These are phyloP conservation scores for Suillus weaverae DNA, from an alignment of 768 basidiomycete species.

Conservation along the genomic window DNA sequence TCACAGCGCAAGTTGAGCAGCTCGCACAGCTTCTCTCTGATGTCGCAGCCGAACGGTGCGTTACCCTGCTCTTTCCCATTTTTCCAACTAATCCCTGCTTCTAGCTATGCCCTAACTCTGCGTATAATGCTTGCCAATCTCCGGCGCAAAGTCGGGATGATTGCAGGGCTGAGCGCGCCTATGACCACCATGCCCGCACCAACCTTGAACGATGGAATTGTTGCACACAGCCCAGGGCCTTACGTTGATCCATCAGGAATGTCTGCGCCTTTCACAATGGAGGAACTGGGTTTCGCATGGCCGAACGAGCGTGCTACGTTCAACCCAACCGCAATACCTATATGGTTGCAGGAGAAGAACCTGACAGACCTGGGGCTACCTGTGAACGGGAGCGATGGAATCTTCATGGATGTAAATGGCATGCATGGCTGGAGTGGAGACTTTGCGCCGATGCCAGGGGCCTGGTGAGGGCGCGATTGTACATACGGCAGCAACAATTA, in stretches of 20 bases:
- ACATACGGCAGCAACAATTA: neutral
- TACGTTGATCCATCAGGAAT: slow-evolving; percentile 53
- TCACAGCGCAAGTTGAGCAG: slow-evolving; percentile 86
- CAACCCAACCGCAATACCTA: slow-evolving; percentile 79
- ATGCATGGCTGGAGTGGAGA: slow-evolving; percentile 77
- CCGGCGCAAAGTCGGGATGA: slow-evolving; percentile 80
- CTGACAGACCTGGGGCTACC: slow-evolving; percentile 88
- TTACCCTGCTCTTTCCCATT: neutral
- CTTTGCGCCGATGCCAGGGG: slow-evolving; percentile 76
- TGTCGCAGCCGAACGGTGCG: slow-evolving; percentile 86
- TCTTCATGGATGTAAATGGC: slow-evolving; percentile 77
- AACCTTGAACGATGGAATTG: slow-evolving; percentile 56
- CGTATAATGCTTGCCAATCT: slow-evolving; percentile 93
- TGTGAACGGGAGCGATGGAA: slow-evolving; percentile 87
- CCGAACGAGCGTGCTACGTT: slow-evolving; percentile 64
- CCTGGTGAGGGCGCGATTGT: slow-evolving; percentile 58
- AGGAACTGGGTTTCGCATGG: slow-evolving; percentile 81
- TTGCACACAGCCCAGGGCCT: slow-evolving; percentile 35
- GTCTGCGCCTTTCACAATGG: slow-evolving; percentile 74
- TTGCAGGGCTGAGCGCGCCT: slow-evolving; percentile 47
- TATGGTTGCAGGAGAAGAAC: slow-evolving; percentile 94
- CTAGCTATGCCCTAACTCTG: slow-evolving; percentile 83
- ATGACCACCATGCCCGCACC: slow-evolving; percentile 54
- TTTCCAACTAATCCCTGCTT: neutral
- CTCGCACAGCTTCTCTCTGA: slow-evolving; percentile 88